Evolutionary conservation across 306 rosid genomes (phyloP).

Genomic region (Acacia confusa): DNA sequence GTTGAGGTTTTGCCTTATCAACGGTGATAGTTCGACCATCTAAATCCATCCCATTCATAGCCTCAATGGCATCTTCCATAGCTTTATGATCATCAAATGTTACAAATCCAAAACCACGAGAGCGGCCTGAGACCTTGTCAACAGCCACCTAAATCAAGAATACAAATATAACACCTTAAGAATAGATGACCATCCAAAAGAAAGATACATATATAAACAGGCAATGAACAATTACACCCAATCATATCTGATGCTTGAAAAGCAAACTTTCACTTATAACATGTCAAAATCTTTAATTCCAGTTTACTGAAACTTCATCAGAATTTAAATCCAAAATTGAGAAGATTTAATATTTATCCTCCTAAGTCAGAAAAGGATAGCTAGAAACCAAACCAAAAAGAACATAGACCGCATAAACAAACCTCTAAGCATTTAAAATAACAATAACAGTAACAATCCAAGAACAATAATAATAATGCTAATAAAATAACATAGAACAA

Average conservation of each 20-base stretch:
- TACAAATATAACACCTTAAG: neutral
- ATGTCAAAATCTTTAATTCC: neutral
- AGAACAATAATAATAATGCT: neutral
- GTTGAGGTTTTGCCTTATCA: conserved; percentile 95
- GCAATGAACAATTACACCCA: neutral
- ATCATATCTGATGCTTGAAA: neutral
- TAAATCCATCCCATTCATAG: conserved; percentile 91
- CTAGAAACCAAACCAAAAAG: conserved; percentile 20
- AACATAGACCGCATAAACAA: conserved; percentile 8
- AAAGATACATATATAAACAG: neutral
- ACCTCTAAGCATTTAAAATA: neutral
- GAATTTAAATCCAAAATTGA: conserved; percentile 1
- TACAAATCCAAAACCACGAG: conserved; percentile 99
- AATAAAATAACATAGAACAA: neutral
- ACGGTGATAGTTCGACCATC: conserved; percentile 96
- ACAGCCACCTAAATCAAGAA: conserved; percentile 69
- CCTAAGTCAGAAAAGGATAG: neutral
- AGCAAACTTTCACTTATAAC: neutral
- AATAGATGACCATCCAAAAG: neutral
- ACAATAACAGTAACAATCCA: neutral
- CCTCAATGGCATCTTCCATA: conserved; percentile 96
- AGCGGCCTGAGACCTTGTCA: conserved; percentile 93
- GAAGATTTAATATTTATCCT: conserved; percentile 6
- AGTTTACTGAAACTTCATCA: neutral
- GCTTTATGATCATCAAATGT: conserved; percentile 96